phyloP scores from a whole-genome alignment of 495 filamentous ascomycete genomes.

The Daldinia childiae region DNA sequence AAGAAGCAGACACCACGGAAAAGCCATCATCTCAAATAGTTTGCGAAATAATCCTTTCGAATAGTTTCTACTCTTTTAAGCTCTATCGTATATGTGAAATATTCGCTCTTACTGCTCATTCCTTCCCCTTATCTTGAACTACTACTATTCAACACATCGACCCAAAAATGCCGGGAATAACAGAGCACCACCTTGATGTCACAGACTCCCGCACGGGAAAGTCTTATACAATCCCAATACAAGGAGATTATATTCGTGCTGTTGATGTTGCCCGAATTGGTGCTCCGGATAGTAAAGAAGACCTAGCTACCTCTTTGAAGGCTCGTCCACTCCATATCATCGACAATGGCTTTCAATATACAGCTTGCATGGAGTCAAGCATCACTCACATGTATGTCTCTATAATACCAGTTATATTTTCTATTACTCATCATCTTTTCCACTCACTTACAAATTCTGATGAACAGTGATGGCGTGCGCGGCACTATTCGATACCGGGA shows the following conservation, averaged over 20 bases:
- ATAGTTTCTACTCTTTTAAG: slow-evolving; percentile 4
- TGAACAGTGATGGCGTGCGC: slow-evolving; percentile 41
- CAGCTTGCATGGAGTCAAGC: slow-evolving; percentile 41
- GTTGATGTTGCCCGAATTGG: slow-evolving; percentile 38
- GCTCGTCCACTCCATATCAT: slow-evolving; percentile 30
- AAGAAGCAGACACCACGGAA: background rate
- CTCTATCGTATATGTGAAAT: slow-evolving; percentile 16
- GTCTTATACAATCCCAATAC: slow-evolving; percentile 42
- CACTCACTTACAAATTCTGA: background rate
- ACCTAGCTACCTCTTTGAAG: slow-evolving; percentile 16
- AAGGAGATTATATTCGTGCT: slow-evolving; percentile 36
- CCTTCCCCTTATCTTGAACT: background rate
- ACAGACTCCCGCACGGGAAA: slow-evolving; percentile 45
- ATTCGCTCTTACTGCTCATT: background rate
- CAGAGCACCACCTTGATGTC: slow-evolving; percentile 41
- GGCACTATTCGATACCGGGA: slow-evolving; percentile 53
- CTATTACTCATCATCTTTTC: background rate
- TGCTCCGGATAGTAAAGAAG: slow-evolving; percentile 22
- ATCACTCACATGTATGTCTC: slow-evolving; percentile 36
- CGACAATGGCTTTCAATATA: slow-evolving; percentile 41
- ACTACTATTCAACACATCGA: background rate
- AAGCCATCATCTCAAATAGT: slow-evolving; percentile 23
- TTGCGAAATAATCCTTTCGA: slow-evolving; percentile 14
- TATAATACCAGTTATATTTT: too few relatives aligned
- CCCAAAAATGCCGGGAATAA: slow-evolving; percentile 8